Percentiles rank a stretch among this genome's conserved stretches.
These are phyloP conservation scores for Aspergillus tanneri DNA, from an alignment of 2,329 filamentous ascomycete genomes.

Conservation along the genomic window DNA sequence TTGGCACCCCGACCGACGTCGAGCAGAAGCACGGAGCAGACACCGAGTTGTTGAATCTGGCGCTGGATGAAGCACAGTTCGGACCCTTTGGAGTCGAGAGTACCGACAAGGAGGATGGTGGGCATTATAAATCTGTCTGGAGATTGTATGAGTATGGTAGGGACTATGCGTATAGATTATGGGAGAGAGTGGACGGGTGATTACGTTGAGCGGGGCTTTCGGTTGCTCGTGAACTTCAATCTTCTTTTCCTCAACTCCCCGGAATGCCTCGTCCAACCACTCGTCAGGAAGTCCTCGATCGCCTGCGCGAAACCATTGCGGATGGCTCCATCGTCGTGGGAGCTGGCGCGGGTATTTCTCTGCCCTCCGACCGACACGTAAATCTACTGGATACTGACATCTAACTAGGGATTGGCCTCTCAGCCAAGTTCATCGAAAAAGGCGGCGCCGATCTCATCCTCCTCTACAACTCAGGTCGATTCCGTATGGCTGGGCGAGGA, in stretches of 20 bases:
- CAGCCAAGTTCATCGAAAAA: conserved; percentile 68
- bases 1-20: conserved; percentile 33
- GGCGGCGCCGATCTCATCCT: conserved; percentile 69
- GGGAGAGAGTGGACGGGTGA: neutral
- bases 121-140: conserved; percentile 20
- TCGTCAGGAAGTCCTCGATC: conserved; percentile 56
- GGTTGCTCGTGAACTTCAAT: too few species aligned
- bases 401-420: conserved; percentile 62
- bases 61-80: conserved; percentile 58
- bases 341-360: conserved; percentile 58
- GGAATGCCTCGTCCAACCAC: conserved; percentile 59
- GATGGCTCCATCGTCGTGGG: conserved; percentile 62
- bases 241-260: neutral
- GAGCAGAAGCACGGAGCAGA: conserved; percentile 33
- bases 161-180: neutral
- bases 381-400: neutral
- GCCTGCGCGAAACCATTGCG: conserved; percentile 55
- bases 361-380: neutral
- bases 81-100: conserved; percentile 63
- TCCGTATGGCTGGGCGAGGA: conserved; percentile 70
- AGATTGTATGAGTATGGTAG: neutral
- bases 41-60: conserved; percentile 37
- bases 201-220: too few species aligned
- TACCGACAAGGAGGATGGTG: conserved; percentile 58
- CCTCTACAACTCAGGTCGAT: conserved; percentile 70